phyloP scores from a whole-genome alignment of 2,329 filamentous ascomycete genomes.

The Gnomoniopsis smithogilvyi region DNA sequence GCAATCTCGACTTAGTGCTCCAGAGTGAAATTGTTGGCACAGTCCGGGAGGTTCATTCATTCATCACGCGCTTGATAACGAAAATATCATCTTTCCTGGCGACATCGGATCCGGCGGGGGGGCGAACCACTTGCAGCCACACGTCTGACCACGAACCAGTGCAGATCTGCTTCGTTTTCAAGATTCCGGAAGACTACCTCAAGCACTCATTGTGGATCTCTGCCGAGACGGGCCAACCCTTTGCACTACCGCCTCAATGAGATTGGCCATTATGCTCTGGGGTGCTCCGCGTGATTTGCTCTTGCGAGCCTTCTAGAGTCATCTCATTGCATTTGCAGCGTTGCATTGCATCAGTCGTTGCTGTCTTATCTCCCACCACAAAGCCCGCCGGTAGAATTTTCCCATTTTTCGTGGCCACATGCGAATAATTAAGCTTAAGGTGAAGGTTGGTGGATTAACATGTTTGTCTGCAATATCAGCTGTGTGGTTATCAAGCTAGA shows the following conservation, averaged over 20 bases:
- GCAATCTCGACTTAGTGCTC: no score
- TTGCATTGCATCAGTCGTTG: not conserved
- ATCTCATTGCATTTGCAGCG: no score
- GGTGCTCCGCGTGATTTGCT: slow-evolving; percentile 4
- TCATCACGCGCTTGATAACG: slow-evolving; percentile 11
- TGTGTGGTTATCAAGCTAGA: not conserved
- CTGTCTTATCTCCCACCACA: not conserved
- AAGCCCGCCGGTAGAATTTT: not conserved
- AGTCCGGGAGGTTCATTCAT: no score
- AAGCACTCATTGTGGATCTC: not conserved
- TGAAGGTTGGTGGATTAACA: not conserved
- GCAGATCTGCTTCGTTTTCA: no score
- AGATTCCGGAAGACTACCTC: not conserved
- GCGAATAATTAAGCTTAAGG: not conserved
- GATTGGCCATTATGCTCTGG: not conserved
- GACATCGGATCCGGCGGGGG: not conserved
- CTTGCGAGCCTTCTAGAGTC: not conserved
- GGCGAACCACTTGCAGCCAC: not conserved
- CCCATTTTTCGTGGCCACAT: not conserved
- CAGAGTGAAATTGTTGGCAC: no score
- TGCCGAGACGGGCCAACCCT: not conserved
- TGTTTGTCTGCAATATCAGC: not conserved
- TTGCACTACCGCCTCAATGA: slow-evolving; percentile 4
- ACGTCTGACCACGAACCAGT: not conserved
- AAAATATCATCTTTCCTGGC: slow-evolving; percentile 1